phyloP scores from a whole-genome alignment of 768 basidiomycete species.

The Postia placenta region DNA sequence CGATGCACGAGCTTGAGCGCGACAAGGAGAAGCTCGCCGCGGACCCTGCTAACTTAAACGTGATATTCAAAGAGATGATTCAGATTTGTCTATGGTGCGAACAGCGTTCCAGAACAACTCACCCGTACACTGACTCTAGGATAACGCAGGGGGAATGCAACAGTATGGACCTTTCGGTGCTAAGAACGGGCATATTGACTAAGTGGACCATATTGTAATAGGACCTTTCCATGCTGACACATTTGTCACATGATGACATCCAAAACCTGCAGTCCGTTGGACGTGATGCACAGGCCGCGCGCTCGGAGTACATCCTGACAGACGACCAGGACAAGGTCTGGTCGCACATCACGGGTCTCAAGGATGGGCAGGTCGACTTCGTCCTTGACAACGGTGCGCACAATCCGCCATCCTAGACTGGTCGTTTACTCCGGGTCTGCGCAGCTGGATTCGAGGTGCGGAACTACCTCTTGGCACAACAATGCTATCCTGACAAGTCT shows the following conservation, averaged over 20 bases:
- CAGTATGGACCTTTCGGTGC: slow-evolving; percentile 36
- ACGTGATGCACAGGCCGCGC: slow-evolving; percentile 69
- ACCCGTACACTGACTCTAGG: too few species aligned
- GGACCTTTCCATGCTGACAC: slow-evolving; percentile 89
- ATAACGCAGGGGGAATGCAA: slow-evolving; percentile 81
- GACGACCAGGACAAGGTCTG: slow-evolving; percentile 79
- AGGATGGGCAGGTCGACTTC: slow-evolving; percentile 63
- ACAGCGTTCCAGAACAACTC: too few species aligned
- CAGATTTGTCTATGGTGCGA: slow-evolving; percentile 83
- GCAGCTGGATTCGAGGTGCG: slow-evolving; percentile 86
- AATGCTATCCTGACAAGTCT: not conserved
- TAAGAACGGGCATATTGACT: not conserved
- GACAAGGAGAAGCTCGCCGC: slow-evolving; percentile 38
- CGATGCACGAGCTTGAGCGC: slow-evolving; percentile 58
- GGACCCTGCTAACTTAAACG: slow-evolving; percentile 48
- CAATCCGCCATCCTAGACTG: not conserved
- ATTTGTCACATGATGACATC: slow-evolving; percentile 78
- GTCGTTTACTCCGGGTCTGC: not conserved
- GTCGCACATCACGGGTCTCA: slow-evolving; percentile 51
- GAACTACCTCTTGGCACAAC: not conserved
- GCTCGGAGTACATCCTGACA: slow-evolving; percentile 74
- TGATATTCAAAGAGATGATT: slow-evolving; percentile 78
- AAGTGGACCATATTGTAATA: slow-evolving; percentile 26
- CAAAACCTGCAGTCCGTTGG: slow-evolving; percentile 78
- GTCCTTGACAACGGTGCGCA: slow-evolving; percentile 82